These are phyloP conservation scores for Bothriochloa decipiens DNA, from an alignment of 176 grass and related monocot genomes.

Conservation along the genomic window DNA sequence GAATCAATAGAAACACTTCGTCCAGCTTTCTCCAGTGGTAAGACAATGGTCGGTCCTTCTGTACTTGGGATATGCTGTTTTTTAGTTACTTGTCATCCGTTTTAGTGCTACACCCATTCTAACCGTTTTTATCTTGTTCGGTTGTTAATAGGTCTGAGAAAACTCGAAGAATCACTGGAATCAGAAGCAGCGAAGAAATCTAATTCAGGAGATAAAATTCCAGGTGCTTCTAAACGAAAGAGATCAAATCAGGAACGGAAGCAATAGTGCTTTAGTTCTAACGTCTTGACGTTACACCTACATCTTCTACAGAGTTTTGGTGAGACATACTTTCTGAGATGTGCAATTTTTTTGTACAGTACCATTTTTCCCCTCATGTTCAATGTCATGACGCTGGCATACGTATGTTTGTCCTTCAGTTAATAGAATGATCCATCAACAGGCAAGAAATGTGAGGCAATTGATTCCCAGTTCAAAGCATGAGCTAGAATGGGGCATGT, in stretches of 20 bases:
- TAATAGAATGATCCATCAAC: neutral
- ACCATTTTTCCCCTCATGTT: neutral
- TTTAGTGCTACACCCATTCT: constrained; percentile 28
- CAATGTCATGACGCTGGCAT: neutral
- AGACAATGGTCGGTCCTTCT: neutral
- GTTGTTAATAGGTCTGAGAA: constrained; percentile 70
- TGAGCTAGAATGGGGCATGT: neutral
- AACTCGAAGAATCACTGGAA: constrained; percentile 67
- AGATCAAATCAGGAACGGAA: constrained; percentile 34
- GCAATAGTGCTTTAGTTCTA: neutral
- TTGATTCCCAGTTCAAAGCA: neutral
- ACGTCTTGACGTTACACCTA: neutral
- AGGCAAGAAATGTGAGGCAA: neutral
- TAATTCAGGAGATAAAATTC: constrained; percentile 39
- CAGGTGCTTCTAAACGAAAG: constrained; percentile 60
- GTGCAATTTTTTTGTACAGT: neutral
- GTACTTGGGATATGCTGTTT: constrained; percentile 7
- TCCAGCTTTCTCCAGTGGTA: constrained; percentile 67
- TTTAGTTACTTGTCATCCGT: constrained; percentile 5
- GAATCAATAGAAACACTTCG: constrained; percentile 66
- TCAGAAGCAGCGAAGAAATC: constrained; percentile 67
- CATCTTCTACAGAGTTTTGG: constrained; percentile 22
- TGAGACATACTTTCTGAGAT: constrained; percentile 23
- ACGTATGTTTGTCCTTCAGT: neutral
- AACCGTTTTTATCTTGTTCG: constrained; percentile 19